Evolutionary conservation across 1,139 yeast species (phyloP), one percentile per base, ranked within the genome.

Genomic region (Yamadazyma friedrichii): DNA sequence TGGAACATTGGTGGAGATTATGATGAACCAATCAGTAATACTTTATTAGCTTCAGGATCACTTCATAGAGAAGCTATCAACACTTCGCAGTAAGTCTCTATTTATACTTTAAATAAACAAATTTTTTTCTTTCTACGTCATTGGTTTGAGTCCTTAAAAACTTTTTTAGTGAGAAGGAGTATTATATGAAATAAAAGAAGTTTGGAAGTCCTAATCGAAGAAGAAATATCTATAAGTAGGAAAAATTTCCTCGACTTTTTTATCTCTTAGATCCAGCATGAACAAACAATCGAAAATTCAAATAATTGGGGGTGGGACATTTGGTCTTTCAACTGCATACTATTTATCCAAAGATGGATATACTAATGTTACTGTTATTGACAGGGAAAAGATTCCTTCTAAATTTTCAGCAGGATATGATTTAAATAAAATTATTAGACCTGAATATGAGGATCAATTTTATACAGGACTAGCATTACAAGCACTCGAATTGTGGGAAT

Each of bases 221-320:
- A 8, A 11, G 12, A 15, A 22, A 24, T 24, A 22, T 24, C 17
- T 25, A 33, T 24, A 20, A 20, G 24, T 20, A 20, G 24, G 24
- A 20, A 8, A 6, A 8, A 20, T 20, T 20, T 20, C 24, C 24
- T 20, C 24, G 24, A 20, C 24, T 20, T 20, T 20, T 20, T 20
- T 6, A 20, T 20, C 24, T 6, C 24, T 8, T 20, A 20, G 24
- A 20, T 10, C 9, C 6, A 39, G 10, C 25, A 37, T 42, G 40
- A 28, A 36, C 4, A 44, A 44, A 38, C 31, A 39, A 17, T 22
- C 24, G 5, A 48, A 53, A 40, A 58, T 70, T 22, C 55, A 66
- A 29, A 60, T 73, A 16, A 56, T 73, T 25, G 78, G 78, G 3
- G 66, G 74, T 1, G 78, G 77, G 17, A 73, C 67, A 8, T 72